phyloP scores from a whole-genome alignment of 176 grass and related monocot species.

The Ensete glaucum region DNA sequence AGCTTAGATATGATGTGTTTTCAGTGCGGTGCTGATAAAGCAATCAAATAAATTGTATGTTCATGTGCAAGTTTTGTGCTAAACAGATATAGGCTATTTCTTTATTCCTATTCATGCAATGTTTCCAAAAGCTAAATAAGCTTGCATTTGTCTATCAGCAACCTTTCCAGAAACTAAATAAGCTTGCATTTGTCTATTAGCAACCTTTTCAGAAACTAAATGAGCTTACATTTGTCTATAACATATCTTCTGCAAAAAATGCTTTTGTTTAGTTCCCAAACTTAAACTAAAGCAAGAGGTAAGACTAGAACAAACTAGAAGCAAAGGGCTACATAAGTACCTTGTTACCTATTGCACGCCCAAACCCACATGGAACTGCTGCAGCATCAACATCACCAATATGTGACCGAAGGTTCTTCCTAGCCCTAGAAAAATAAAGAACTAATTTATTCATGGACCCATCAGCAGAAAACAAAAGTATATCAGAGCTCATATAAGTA shows the following conservation, averaged over 20 bases:
- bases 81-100: too few species aligned
- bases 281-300: conserved; percentile 15
- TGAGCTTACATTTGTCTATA: too few species aligned
- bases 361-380: conserved; percentile 85
- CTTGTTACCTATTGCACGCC: conserved; percentile 93
- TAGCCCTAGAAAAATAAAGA: conserved; percentile 62
- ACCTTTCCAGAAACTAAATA: too few species aligned
- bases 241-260: neutral
- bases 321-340: conserved; percentile 28
- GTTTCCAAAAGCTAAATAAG: too few species aligned
- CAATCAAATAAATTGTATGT: too few species aligned
- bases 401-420: conserved; percentile 70
- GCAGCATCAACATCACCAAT: conserved; percentile 97
- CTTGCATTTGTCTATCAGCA: too few species aligned
- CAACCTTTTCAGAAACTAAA: too few species aligned
- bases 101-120: too few species aligned
- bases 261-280: neutral
- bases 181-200: too few species aligned
- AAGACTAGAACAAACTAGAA: neutral
- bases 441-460: conserved; percentile 19
- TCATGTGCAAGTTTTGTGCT: too few species aligned
- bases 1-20: too few species aligned
- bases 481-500: neutral
- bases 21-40: too few species aligned
- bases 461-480: conserved; percentile 26